These are phyloP conservation scores for Curvularia sp. DNA, from an alignment of 2,329 filamentous ascomycete species.

Conservation along the genomic window DNA sequence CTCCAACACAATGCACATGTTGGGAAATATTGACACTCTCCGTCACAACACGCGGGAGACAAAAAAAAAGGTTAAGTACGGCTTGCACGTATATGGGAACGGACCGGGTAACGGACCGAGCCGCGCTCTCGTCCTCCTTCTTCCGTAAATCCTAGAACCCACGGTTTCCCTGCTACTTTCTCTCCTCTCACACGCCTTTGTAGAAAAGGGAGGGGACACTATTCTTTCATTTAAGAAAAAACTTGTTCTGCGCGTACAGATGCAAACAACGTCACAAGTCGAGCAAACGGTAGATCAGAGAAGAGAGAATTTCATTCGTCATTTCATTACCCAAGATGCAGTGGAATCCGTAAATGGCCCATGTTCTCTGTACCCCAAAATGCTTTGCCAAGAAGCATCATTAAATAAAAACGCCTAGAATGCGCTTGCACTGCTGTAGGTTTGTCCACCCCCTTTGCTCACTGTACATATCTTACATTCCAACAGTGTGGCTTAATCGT, in stretches of 20 bases:
- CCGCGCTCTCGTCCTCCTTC: background rate
- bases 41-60: background rate
- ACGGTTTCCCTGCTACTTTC: background rate
- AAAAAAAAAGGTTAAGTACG: background rate
- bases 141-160: background rate
- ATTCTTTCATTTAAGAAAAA: too few relatives aligned
- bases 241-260: too few relatives aligned
- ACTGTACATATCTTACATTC: slow-evolving; percentile 19
- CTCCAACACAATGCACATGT: background rate
- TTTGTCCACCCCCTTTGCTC: background rate
- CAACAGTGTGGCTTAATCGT: slow-evolving; percentile 32
- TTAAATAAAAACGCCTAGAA: slow-evolving; percentile 9
- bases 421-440: slow-evolving; percentile 5
- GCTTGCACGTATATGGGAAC: background rate
- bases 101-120: slow-evolving; percentile 1
- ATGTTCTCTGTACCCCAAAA: background rate
- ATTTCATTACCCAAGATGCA: slow-evolving; percentile 7
- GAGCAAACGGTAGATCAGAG: background rate
- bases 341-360: background rate
- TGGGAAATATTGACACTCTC: too few relatives aligned
- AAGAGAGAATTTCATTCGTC: slow-evolving; percentile 6
- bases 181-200: background rate
- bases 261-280: background rate
- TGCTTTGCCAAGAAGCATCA: slow-evolving; percentile 4
- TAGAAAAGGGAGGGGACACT: too few relatives aligned